Evolutionary conservation across 2,329 filamentous ascomycete genomes (phyloP).

Genomic region (Xylaria sp.): DNA sequence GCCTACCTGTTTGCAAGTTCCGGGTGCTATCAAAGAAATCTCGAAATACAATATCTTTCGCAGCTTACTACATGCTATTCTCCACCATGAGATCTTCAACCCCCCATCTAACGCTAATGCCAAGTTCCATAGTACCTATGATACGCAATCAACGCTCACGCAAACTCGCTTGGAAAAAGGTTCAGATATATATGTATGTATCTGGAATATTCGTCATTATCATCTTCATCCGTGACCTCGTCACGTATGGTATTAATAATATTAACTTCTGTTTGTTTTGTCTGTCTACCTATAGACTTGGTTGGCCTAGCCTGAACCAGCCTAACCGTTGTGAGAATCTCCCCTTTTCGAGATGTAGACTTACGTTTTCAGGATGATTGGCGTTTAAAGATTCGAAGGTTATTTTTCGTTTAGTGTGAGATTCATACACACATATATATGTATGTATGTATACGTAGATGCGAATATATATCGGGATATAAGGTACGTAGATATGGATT

Average conservation of each 20-base stretch:
- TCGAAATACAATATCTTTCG: constrained; percentile 8
- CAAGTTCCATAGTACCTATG: background rate
- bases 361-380: background rate
- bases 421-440: background rate
- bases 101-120: background rate
- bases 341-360: background rate
- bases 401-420: background rate
- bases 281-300: constrained; percentile 6
- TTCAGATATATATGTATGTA: background rate
- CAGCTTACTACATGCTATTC: background rate
- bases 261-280: background rate
- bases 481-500: too few relatives aligned
- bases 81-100: background rate
- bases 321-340: background rate
- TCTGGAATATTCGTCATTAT: background rate
- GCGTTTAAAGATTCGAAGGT: background rate
- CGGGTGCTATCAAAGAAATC: constrained; percentile 7
- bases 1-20: constrained; percentile 7
- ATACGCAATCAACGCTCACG: background rate
- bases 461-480: too few relatives aligned
- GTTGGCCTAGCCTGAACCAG: background rate
- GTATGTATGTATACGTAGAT: too few relatives aligned
- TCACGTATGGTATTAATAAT: background rate
- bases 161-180: background rate
- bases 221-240: background rate